Evolutionary conservation across 2,329 filamentous ascomycete species (phyloP).

Genomic region (Emergomyces pasteurianus): DNA sequence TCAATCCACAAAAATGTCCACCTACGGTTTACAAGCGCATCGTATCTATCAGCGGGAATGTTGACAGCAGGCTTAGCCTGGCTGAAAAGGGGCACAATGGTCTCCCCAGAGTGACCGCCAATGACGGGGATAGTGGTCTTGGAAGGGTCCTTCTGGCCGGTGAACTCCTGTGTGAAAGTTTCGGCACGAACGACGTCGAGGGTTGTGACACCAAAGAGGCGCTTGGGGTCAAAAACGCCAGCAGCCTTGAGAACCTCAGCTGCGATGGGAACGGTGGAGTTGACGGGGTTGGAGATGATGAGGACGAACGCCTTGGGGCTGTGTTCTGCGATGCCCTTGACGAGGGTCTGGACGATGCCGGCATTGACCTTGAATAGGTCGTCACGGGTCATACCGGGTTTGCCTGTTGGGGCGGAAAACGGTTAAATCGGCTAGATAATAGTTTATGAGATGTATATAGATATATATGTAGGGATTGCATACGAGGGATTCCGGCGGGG

Average conservation of each 20-base stretch:
- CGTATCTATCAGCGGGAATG: conserved; percentile 82
- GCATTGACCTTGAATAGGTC: conserved; percentile 99
- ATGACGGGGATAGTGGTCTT: conserved; percentile 83
- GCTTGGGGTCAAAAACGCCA: conserved; percentile 87
- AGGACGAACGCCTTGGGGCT: conserved; percentile 89
- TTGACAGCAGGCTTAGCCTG: conserved; percentile 66
- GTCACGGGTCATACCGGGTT: conserved; percentile 98
- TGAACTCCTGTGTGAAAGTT: conserved; percentile 83
- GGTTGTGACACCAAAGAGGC: conserved; percentile 95
- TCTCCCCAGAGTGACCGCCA: conserved; percentile 94
- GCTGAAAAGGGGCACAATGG: conserved; percentile 96
- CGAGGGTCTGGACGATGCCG: conserved; percentile 87
- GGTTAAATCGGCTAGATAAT: conserved; percentile 13
- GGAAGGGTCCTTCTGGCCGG: conserved; percentile 68
- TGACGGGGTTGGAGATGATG: conserved; percentile 98
- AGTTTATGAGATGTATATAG: background rate
- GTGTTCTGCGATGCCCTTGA: conserved; percentile 76
- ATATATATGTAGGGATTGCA: conserved; percentile 26
- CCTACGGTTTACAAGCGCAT: conserved; percentile 73
- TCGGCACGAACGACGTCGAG: conserved; percentile 96
- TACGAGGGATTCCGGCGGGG: conserved; percentile 94
- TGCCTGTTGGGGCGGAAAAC: conserved; percentile 49
- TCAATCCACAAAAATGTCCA: conserved; percentile 6
- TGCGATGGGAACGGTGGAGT: conserved; percentile 95
- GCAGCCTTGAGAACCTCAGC: conserved; percentile 93